Conservation (phyloP, 257 asterid species). For the Knoxia roxburghii region DNA sequence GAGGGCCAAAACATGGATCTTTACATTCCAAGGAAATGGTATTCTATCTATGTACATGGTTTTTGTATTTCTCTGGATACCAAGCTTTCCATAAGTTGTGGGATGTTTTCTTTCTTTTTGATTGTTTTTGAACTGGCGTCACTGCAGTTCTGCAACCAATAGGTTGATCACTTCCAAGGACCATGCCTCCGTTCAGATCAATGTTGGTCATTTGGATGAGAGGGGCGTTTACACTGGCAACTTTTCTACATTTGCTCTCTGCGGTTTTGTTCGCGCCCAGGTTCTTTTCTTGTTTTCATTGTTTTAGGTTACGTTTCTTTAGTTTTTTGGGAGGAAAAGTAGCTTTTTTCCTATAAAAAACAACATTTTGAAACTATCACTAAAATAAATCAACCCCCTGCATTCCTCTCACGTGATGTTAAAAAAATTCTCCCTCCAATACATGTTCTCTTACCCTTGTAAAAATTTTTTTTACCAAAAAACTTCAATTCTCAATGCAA, state of each 20-base stretch:
- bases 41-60: background rate
- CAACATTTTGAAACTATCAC: no score
- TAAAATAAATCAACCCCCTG: no score
- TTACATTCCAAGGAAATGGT: slow-evolving; percentile 78
- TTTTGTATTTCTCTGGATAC: background rate
- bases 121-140: background rate
- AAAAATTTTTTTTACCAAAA: no score
- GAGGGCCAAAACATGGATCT: slow-evolving; percentile 74
- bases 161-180: slow-evolving; percentile 90
- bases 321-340: background rate
- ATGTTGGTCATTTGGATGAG: slow-evolving; percentile 77
- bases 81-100: background rate
- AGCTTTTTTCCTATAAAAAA: no score
- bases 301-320: background rate
- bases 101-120: background rate
- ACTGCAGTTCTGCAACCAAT: slow-evolving; percentile 82
- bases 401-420: no score
- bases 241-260: slow-evolving; percentile 72
- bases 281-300: slow-evolving; percentile 14
- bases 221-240: slow-evolving; percentile 56
- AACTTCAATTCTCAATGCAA: no score
- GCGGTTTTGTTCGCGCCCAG: slow-evolving; percentile 92
- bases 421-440: no score
- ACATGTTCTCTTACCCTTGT: no score
- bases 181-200: slow-evolving; percentile 84